Evolutionary conservation across 2,329 filamentous ascomycete species (phyloP).

Genomic region (Pseudogymnoascus sp.): DNA sequence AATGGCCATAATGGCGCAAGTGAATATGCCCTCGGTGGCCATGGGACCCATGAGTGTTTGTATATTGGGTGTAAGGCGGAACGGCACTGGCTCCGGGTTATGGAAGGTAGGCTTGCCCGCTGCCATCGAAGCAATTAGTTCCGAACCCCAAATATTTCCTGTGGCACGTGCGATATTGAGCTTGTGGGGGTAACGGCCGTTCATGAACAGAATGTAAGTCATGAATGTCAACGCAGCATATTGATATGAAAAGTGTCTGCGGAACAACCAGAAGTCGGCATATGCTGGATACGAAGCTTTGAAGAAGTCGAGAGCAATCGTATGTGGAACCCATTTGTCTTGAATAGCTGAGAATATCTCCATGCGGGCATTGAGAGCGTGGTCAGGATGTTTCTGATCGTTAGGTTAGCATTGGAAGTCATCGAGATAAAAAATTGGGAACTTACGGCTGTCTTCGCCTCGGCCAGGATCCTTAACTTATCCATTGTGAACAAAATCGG

Average conservation of each 20-base stretch:
- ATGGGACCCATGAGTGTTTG: slow-evolving; percentile 94
- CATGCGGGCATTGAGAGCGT: slow-evolving; percentile 62
- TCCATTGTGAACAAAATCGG: slow-evolving; percentile 93
- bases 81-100: slow-evolving; percentile 91
- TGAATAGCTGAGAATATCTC: slow-evolving; percentile 95
- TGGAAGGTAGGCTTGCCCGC: slow-evolving; percentile 79
- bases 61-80: slow-evolving; percentile 92
- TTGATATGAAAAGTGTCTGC: slow-evolving; percentile 92
- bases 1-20: slow-evolving; percentile 92
- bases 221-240: slow-evolving; percentile 93
- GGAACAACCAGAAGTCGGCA: slow-evolving; percentile 97
- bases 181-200: slow-evolving; percentile 91
- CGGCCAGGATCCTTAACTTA: slow-evolving; percentile 70
- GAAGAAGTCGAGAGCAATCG: slow-evolving; percentile 80
- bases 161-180: slow-evolving; percentile 80
- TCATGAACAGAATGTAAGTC: slow-evolving; percentile 97
- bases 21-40: slow-evolving; percentile 91
- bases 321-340: slow-evolving; percentile 82
- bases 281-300: slow-evolving; percentile 79
- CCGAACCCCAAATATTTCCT: slow-evolving; percentile 93
- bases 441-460: slow-evolving; percentile 19
- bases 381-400: slow-evolving; percentile 57
- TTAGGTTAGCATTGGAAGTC: slow-evolving; percentile 26
- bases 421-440: neutral
- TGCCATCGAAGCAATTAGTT: slow-evolving; percentile 86